Evolutionary conservation across 2,329 filamentous ascomycete species (phyloP).

Genomic region (Botrytis elliptica): DNA sequence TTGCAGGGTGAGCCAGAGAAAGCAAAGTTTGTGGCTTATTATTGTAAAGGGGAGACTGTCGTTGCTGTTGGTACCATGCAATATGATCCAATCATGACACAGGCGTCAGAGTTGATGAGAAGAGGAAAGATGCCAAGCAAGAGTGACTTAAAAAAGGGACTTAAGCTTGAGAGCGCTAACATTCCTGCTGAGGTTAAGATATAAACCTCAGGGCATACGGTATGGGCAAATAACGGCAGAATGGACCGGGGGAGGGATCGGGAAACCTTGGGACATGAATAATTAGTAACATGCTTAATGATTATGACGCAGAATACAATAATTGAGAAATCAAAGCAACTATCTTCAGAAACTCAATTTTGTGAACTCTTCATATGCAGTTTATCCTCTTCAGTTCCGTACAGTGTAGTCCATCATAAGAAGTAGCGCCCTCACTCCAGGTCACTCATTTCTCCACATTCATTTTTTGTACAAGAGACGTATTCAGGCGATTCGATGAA

Average conservation of each 20-base stretch:
- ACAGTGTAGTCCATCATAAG: neutral
- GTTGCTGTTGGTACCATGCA: slow-evolving; percentile 91
- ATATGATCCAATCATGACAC: slow-evolving; percentile 80
- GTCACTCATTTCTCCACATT: neutral
- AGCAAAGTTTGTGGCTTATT: slow-evolving; percentile 85
- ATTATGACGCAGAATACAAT: neutral
- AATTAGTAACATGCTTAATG: neutral
- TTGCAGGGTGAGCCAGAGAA: slow-evolving; percentile 74
- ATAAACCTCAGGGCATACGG: neutral
- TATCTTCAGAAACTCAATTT: neutral
- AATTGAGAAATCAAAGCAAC: neutral
- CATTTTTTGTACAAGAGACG: neutral
- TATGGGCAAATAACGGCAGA: neutral
- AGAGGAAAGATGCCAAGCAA: slow-evolving; percentile 79
- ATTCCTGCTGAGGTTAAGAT: slow-evolving; percentile 33
- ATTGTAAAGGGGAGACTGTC: slow-evolving; percentile 79
- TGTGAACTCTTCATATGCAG: neutral
- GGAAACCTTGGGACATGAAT: neutral
- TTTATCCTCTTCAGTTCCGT: neutral
- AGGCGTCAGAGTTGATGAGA: slow-evolving; percentile 82
- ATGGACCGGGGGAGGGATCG: too few relatives aligned
- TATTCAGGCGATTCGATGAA: neutral
- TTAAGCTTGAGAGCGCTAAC: slow-evolving; percentile 36
- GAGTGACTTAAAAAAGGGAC: slow-evolving; percentile 66
- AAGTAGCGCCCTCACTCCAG: neutral